Evolutionary conservation across 345 rosid genomes (phyloP), one percentile per base, ranked within the genome.

Genomic region (Abelmoschus esculentus): DNA sequence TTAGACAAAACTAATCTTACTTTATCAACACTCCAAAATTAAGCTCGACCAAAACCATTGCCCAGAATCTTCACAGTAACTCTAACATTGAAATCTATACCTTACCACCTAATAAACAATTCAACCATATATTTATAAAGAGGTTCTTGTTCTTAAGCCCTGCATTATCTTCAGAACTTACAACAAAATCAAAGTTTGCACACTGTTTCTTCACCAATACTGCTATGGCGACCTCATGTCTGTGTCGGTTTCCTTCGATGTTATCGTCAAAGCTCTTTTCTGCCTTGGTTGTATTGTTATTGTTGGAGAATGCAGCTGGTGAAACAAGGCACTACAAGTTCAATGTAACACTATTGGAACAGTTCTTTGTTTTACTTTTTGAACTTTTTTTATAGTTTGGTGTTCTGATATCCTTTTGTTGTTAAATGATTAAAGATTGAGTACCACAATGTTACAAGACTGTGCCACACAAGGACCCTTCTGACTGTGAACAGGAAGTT

Each of bases 11-110:
- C 36, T 19, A 54, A 18, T 70, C 61, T 86, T 86, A 73, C 87
- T 85, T 87, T 67, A 74, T 64, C 61, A 73, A 29, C 89, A 87
- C 89, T 85, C 87, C 77, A 87, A 82, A 87, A 74, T 79, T 87
- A 62, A 81, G 87, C 80, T 72, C 49, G 80, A 83, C 91, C 86
- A 80, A 73, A 76, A 47, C 73, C 72, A 47, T 9, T 14, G 38
- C 29, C 14, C 58, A 66, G 63, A 71, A 57, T 57, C 46, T 57
- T 60, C 56, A 28, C 74, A 52, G 3, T 47, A 34, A 61, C 49
- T 71, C 57, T n/a, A n/a, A 12, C n/a, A 32, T 19, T 28, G 1
- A 61, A 58, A 57, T 19, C 19, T 28, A n/a, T 60, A 31, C 46
- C 69, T 44, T 76, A 15, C 31, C 49, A 76, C 83, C 86, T 81